These are phyloP conservation scores for Magnaporthiopsis rhizophila DNA, from an alignment of 2,329 filamentous ascomycete species.

Conservation along the genomic window DNA sequence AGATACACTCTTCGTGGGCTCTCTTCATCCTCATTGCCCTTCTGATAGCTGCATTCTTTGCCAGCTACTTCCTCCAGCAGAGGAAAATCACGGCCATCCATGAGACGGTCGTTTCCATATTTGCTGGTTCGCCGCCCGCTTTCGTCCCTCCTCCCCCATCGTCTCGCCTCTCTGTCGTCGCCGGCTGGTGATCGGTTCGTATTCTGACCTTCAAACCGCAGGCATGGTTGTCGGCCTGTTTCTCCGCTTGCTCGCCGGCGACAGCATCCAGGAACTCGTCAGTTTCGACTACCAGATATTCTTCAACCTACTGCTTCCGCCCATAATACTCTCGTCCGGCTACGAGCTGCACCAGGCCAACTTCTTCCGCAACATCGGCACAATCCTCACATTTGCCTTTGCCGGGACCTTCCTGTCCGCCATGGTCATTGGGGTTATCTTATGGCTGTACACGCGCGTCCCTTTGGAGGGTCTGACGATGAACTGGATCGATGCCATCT, in stretches of 20 bases:
- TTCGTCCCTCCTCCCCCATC: constrained; percentile 1
- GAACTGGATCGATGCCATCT: constrained; percentile 91
- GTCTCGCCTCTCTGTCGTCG: not conserved
- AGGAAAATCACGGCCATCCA: constrained; percentile 96
- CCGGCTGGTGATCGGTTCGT: not conserved
- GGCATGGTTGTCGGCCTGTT: constrained; percentile 94
- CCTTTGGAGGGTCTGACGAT: constrained; percentile 80
- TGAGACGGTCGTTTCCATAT: constrained; percentile 97
- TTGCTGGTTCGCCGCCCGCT: constrained; percentile 57
- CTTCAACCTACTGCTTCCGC: constrained; percentile 97
- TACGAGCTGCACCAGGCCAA: constrained; percentile 98
- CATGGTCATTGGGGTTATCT: constrained; percentile 80
- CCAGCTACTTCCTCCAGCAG: constrained; percentile 92
- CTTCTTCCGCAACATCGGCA: constrained; percentile 97
- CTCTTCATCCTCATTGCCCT: constrained; percentile 94
- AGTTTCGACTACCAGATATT: constrained; percentile 99
- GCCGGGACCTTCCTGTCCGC: constrained; percentile 95
- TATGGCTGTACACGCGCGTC: constrained; percentile 83
- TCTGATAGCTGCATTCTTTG: constrained; percentile 89
- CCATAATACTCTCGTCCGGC: constrained; percentile 93
- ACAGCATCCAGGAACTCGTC: constrained; percentile 78
- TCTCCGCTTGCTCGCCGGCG: constrained; percentile 71
- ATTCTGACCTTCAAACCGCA: constrained; percentile 25
- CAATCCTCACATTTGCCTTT: constrained; percentile 95
- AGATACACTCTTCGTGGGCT: constrained; percentile 93